Evolutionary conservation across 106 monocot genomes (phyloP).

Genomic region (Alisma plantagoaquatica): DNA sequence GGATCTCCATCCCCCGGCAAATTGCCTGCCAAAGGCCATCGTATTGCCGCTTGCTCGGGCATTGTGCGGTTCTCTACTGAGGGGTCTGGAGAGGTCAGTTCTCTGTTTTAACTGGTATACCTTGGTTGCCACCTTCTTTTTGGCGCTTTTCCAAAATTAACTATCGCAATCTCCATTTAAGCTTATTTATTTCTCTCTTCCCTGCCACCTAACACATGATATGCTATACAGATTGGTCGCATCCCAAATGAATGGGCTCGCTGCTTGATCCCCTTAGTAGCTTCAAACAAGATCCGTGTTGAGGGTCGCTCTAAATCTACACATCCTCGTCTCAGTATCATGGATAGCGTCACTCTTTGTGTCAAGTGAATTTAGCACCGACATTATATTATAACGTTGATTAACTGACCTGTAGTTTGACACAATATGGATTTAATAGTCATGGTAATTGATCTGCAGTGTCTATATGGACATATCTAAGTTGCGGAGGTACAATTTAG

Average conservation of each 20-base stretch:
- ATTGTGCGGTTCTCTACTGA: conserved; percentile 80
- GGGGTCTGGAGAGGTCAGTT: conserved; percentile 51
- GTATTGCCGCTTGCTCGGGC: conserved; percentile 45
- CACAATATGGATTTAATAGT: conserved; percentile 1
- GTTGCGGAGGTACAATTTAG: conserved; percentile 32
- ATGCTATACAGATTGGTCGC: conserved; percentile 42
- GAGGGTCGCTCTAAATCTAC: conserved; percentile 53
- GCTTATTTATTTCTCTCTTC: not conserved
- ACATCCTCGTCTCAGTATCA: conserved; percentile 54
- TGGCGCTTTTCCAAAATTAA: not conserved
- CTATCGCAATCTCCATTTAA: not conserved
- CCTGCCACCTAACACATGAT: not conserved
- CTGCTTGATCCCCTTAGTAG: conserved; percentile 63
- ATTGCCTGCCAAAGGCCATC: conserved; percentile 25
- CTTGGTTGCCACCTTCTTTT: not conserved
- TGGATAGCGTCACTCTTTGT: conserved; percentile 65
- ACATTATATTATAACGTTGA: no score
- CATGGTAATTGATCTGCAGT: conserved; percentile 23
- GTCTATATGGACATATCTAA: conserved; percentile 65
- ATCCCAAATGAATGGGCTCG: conserved; percentile 98
- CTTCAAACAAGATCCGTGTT: conserved; percentile 45
- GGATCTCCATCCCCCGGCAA: conserved; percentile 6
- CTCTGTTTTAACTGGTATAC: not conserved
- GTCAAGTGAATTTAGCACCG: no score
- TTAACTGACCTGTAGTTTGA: no score